Base-by-base conservation (phyloP, 305 asterid species). In the Stenogyne calaminthoides region DNA sequence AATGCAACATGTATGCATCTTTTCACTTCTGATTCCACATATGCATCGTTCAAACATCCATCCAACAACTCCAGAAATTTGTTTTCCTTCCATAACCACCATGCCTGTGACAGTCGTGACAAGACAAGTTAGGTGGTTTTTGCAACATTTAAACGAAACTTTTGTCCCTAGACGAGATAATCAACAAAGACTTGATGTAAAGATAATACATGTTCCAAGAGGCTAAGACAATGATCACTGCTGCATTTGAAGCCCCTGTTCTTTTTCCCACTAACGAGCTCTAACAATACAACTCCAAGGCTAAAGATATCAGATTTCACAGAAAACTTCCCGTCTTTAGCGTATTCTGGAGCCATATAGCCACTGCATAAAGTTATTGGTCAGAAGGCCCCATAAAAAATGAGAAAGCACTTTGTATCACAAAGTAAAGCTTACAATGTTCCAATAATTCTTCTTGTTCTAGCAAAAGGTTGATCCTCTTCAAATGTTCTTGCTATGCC, bases 271-370 rank as follows among this genome's bases (percentile, higher is more conserved):
- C 75, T 77, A 16, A 75, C 56, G 3, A 80, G 78, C 74, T 84
- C 85, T 4, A 84, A 42, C 14, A 80, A 54, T 15, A 83, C 16
- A 18, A 80, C 84, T 0, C 84, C 84, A 14, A 74, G 71, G 73
- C 82, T 71, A 12, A 74, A 83, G 8, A 83, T 77, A 59, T 83
- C 84, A 8, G 84, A 83, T 55, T 80, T 83, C 64, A 74, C 47
- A 2, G 87, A 83, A 69, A 27, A 80, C 2, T 47, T 18, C 0
- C 87, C 87, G 7, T 64, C 80, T 0, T 70, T 58, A 1, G 77
- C 81, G 1, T 83, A 83, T 40, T 83, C 87, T 0, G 84, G 84
- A 15, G 87, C 22, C 82, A 79, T 80, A 44, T 83, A 80, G 14
- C 85, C 83, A 42, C 84, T 83, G 61, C 52, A 60, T 10, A 4